Base-by-base conservation (phyloP, 73 alveolate species). In the Breviolum minutum region DNA sequence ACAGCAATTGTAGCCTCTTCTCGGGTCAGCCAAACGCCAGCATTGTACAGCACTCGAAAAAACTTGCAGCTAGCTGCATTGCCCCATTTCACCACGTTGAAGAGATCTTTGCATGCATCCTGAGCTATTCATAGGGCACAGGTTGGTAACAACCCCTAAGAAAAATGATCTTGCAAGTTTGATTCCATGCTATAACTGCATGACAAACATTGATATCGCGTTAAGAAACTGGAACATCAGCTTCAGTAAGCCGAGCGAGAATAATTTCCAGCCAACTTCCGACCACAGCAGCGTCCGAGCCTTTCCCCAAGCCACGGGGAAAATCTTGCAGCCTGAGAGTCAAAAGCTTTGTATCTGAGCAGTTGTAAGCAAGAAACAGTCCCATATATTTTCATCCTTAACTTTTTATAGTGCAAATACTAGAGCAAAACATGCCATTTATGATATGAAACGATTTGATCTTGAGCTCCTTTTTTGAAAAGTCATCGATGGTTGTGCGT, bases 231-330 rank as follows among this genome's bases (percentile, higher is more conserved):
- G 89, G 69, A 29, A 80, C 89, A 12, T 12, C 27, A 29, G 8
- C 89, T 14, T 16, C 40, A 16, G 27, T 29, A n/a, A 40, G 16
- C 6, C 11, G 40, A 16, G 40, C 89, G 5, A 80, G 32, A 29
- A 80, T 12, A 16, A 13, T 32, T 14, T 29, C 68, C 89, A 80
- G 69, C 89, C 89, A 80, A 7, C 63, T 14, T 5, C 69, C 68
- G 32, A 80, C 5, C 12, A 80, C 63, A 8, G 69, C 64, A 5
- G 89, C 89, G 60, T 80, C 89, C 12, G 29, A 14, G 8, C 89
- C 89, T 16, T 80, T 80, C 69, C 89, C 89, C 40, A 80, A 32
- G 7, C 89, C 89, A 6, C 89, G 64, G 9, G 89, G 89, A 29
- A 80, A 80, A 7, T 80, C 69, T 40, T 80, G 89, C 69, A 80